phyloP scores from a whole-genome alignment of 768 basidiomycete species.

The Arthromyces matolae region DNA sequence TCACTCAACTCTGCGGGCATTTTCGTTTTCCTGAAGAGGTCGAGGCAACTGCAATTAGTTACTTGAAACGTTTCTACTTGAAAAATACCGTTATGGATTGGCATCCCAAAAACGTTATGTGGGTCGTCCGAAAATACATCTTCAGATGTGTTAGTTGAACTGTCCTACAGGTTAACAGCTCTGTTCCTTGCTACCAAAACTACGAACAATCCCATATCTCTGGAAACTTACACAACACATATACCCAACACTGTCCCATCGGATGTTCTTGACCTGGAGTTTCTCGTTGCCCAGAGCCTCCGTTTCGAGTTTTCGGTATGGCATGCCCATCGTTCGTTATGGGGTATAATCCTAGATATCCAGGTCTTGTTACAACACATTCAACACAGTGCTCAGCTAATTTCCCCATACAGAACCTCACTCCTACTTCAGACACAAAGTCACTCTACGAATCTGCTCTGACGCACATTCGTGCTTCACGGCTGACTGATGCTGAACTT shows the following conservation, averaged over 20 bases:
- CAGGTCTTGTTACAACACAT: conserved; percentile 50
- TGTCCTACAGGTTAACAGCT: conserved; percentile 74
- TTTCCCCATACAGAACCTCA: conserved; percentile 45
- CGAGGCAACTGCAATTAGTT: conserved; percentile 87
- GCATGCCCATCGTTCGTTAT: conserved; percentile 85
- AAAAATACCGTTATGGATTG: conserved; percentile 99
- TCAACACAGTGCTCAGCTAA: neutral
- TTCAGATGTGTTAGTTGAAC: conserved; percentile 1
- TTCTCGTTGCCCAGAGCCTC: conserved; percentile 91
- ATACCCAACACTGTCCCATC: conserved; percentile 78
- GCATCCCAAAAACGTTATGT: conserved; percentile 99
- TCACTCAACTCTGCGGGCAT: conserved; percentile 77
- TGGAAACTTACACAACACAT: conserved; percentile 79
- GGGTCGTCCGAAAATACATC: conserved; percentile 22
- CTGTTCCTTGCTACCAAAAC: conserved; percentile 96
- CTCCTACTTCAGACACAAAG: conserved; percentile 45
- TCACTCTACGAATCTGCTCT: conserved; percentile 64
- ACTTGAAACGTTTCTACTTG: conserved; percentile 95
- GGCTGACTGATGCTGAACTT: conserved; percentile 88
- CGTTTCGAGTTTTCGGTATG: conserved; percentile 92
- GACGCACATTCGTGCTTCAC: conserved; percentile 66
- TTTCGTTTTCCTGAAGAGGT: conserved; percentile 92
- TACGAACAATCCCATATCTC: conserved; percentile 87
- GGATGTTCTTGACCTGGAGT: conserved; percentile 92
- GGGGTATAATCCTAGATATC: conserved; percentile 85